Conservation (phyloP, 1,284 basidiomycete genomes). For the Trichosporon inkin region DNA sequence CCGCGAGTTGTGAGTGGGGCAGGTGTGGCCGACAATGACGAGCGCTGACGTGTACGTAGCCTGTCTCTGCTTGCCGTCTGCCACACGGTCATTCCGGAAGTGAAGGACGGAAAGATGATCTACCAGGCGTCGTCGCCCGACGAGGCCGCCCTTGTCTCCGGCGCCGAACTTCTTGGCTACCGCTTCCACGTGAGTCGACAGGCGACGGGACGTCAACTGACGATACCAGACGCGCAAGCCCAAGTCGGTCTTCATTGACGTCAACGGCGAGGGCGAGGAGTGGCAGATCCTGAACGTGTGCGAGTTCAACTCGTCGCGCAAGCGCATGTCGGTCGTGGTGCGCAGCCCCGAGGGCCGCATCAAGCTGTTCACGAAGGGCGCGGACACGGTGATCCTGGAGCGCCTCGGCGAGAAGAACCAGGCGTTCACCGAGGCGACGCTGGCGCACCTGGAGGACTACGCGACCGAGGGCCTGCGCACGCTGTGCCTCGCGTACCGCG, state of each 20-base stretch:
- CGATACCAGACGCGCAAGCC: constrained; percentile 83
- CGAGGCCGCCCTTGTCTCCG: constrained; percentile 91
- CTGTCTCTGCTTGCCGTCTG: constrained; percentile 88
- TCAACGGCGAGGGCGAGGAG: constrained; percentile 68
- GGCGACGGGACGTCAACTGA: constrained; percentile 6
- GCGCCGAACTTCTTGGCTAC: constrained; percentile 88
- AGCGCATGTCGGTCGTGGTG: constrained; percentile 95
- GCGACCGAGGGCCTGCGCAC: constrained; percentile 95
- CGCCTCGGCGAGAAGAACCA: constrained; percentile 68
- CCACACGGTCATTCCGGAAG: constrained; percentile 97
- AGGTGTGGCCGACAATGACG: background rate
- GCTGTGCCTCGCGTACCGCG: constrained; percentile 90
- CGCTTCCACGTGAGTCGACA: constrained; percentile 73
- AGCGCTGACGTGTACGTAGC: constrained; percentile 25
- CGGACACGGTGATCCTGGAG: constrained; percentile 94
- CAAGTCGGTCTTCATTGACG: constrained; percentile 83
- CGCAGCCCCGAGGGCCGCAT: constrained; percentile 83
- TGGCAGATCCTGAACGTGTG: constrained; percentile 94
- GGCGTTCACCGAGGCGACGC: constrained; percentile 77
- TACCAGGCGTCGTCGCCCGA: constrained; percentile 98
- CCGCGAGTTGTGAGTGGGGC: constrained; percentile 67
- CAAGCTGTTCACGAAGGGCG: constrained; percentile 94
- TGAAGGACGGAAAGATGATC: constrained; percentile 71
- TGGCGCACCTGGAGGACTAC: constrained; percentile 92
- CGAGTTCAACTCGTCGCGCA: constrained; percentile 97